Evolutionary conservation across 2,329 filamentous ascomycete species (phyloP).

Genomic region (Cercospora sp.): DNA sequence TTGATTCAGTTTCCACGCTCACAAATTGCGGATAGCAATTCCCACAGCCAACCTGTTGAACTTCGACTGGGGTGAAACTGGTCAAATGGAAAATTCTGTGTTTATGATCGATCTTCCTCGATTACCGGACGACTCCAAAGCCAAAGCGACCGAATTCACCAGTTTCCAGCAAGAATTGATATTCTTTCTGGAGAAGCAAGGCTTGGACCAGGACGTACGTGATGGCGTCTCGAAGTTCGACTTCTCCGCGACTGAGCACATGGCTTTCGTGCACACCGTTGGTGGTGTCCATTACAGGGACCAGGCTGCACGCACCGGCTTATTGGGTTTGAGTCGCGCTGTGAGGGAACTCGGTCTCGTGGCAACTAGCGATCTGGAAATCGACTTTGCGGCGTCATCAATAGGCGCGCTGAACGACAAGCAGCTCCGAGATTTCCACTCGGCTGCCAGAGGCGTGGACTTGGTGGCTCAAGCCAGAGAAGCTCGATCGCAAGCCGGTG

Average conservation of each 20-base stretch:
- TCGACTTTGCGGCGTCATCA: constrained; percentile 77
- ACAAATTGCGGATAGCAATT: constrained; percentile 74
- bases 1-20: constrained; percentile 58
- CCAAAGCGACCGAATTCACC: constrained; percentile 43
- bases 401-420: constrained; percentile 72
- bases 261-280: constrained; percentile 84
- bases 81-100: constrained; percentile 82
- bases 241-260: constrained; percentile 68
- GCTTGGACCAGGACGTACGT: constrained; percentile 64
- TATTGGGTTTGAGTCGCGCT: constrained; percentile 69
- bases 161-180: constrained; percentile 69
- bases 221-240: constrained; percentile 75
- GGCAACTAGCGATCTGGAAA: constrained; percentile 33
- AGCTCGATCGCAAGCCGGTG: constrained; percentile 25
- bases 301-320: constrained; percentile 60
- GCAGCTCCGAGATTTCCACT: constrained; percentile 62
- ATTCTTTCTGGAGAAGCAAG: constrained; percentile 68
- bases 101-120: constrained; percentile 91
- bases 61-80: constrained; percentile 87
- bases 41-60: constrained; percentile 83
- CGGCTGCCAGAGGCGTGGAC: constrained; percentile 55
- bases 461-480: constrained; percentile 27
- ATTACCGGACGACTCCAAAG: constrained; percentile 38
- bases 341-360: constrained; percentile 63
- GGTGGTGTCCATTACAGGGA: constrained; percentile 41